Conservation (phyloP, 345 rosid genomes). For the Mangifera indica region DNA sequence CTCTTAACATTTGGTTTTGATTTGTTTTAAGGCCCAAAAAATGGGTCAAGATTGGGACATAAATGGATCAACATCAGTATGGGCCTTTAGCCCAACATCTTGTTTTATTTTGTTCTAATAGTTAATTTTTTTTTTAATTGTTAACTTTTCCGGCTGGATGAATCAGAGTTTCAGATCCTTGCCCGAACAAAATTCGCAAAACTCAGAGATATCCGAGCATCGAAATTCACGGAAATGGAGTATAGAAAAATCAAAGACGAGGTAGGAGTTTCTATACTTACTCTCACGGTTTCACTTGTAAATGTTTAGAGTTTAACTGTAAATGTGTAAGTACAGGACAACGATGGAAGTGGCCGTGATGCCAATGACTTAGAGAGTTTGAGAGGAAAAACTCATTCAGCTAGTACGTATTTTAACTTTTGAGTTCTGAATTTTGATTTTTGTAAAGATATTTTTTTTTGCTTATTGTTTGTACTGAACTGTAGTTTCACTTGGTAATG, state of each 20-base stretch:
- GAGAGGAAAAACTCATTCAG: slow-evolving; percentile 34
- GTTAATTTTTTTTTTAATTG: background rate
- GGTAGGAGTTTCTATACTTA: slow-evolving; percentile 30
- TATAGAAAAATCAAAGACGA: slow-evolving; percentile 77
- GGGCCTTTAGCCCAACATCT: background rate
- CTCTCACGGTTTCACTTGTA: background rate
- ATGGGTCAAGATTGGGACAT: background rate
- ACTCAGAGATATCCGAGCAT: slow-evolving; percentile 35
- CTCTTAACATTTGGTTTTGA: too few relatives aligned
- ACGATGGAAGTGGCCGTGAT: slow-evolving; percentile 27
- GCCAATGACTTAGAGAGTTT: slow-evolving; percentile 43
- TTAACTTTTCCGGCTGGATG: too few relatives aligned
- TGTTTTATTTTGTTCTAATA: too few relatives aligned
- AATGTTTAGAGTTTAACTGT: background rate
- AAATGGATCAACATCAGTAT: background rate
- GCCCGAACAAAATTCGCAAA: background rate
- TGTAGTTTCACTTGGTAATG: slow-evolving; percentile 41
- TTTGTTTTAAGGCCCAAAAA: too few relatives aligned
- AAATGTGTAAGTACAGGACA: slow-evolving; percentile 32
- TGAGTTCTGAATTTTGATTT: background rate
- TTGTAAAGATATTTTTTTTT: background rate
- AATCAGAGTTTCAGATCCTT: slow-evolving; percentile 1
- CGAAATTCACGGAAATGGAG: slow-evolving; percentile 47
- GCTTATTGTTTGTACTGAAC: slow-evolving; percentile 20
- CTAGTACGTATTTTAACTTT: slow-evolving; percentile 18